Percentiles rank a stretch among this genome's conserved stretches.
These are phyloP conservation scores for Psidium guajava DNA, from an alignment of 345 rosid species.

Conservation along the genomic window DNA sequence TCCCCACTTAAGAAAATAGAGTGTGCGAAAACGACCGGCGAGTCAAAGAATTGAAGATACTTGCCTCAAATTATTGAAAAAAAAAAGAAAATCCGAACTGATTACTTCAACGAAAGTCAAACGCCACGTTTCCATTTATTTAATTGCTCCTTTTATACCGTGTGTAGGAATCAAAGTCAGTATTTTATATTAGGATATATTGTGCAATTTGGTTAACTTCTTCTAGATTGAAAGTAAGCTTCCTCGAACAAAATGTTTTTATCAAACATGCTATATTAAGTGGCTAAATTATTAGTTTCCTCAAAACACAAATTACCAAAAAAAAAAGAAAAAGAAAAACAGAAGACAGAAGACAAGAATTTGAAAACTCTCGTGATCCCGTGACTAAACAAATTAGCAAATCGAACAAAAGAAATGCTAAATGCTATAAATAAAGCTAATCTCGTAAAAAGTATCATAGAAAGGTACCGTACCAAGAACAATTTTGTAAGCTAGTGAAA, in stretches of 20 bases:
- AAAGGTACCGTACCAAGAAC: not conserved
- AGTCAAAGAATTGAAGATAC: not conserved
- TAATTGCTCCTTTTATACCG: not conserved
- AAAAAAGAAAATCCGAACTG: not conserved
- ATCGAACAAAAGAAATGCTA: not conserved
- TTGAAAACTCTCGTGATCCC: not conserved
- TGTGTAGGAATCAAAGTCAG: not conserved
- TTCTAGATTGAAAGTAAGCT: not conserved
- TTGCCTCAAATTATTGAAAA: not conserved
- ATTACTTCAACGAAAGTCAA: not conserved
- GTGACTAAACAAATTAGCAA: not conserved
- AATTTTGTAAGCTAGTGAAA: no score
- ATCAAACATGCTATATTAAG: not conserved
- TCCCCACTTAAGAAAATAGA: not conserved
- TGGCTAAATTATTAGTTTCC: not conserved
- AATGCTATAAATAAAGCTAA: not conserved
- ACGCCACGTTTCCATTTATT: not conserved
- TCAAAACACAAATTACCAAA: not conserved
- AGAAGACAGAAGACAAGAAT: not conserved
- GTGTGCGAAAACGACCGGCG: not conserved
- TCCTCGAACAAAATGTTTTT: not conserved
- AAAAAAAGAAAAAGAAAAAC: no score
- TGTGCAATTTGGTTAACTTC: not conserved
- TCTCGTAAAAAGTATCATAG: not conserved
- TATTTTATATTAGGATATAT: not conserved